Conservation (phyloP, 768 basidiomycete genomes). For the Lactarius pseudohatsudake region DNA sequence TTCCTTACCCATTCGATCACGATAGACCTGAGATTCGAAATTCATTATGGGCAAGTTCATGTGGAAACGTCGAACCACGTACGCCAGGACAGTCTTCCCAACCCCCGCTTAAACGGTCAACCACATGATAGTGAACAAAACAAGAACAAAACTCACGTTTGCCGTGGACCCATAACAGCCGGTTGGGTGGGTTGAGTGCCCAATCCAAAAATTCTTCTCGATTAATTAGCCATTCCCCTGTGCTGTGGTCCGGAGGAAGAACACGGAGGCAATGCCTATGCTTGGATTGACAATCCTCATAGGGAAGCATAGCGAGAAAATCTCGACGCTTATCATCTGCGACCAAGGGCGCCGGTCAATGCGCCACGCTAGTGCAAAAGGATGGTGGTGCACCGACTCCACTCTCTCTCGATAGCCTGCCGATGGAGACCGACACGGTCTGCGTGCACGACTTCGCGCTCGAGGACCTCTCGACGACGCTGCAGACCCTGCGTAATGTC, state of each 20-base stretch:
- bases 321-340: slow-evolving; percentile 5
- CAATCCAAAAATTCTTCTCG: slow-evolving; percentile 9
- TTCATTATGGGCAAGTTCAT: neutral
- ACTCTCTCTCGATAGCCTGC: neutral
- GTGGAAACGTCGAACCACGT: neutral
- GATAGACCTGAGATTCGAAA: slow-evolving; percentile 5
- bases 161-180: slow-evolving; percentile 13
- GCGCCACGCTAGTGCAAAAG: neutral
- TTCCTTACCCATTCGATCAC: slow-evolving; percentile 4
- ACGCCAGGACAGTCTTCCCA: slow-evolving; percentile 19
- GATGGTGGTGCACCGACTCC: neutral
- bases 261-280: slow-evolving; percentile 8
- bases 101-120: slow-evolving; percentile 3
- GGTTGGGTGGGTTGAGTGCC: neutral
- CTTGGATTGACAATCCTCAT: slow-evolving; percentile 16
- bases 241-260: neutral
- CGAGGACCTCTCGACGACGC: neutral
- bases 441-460: slow-evolving; percentile 2
- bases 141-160: slow-evolving; percentile 7
- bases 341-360: neutral
- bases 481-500: slow-evolving; percentile 9
- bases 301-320: slow-evolving; percentile 8
- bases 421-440: slow-evolving; percentile 7
- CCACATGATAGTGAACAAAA: neutral
- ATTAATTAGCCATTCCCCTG: slow-evolving; percentile 12